Evolutionary conservation across 768 basidiomycete species (phyloP), one percentile per base, ranked within the genome.

Genomic region (Filobasidium wieringae): DNA sequence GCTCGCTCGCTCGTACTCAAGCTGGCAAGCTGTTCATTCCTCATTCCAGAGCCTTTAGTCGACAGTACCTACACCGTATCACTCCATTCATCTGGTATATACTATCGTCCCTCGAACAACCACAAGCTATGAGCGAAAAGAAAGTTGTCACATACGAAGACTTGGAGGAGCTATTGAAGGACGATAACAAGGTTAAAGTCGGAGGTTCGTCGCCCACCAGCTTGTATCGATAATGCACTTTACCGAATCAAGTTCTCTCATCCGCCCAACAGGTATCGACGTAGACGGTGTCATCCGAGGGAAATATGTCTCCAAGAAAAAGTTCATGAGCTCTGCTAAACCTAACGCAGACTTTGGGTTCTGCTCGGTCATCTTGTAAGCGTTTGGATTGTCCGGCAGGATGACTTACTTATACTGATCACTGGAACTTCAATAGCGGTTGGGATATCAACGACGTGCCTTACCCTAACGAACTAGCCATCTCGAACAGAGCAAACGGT

Each of bases 201-300:
- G 92, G 89, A 53, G 91, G 91, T 88, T 52, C 61, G 82, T 74
- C 24, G 19, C n/a, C 45, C 29, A 43, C 17, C 2, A 31, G 43
- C 15, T 27, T 47, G 22, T 4, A 14, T 32, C 17, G 26, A 14
- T 17, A 19, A 39, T 30, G 24, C 15, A 7, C 29, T 22, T 9
- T 33, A 17, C 24, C 55, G 26, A 43, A 24, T 15, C 14, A 19
- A n/a, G n/a, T n/a, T 41, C 19, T 32, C n/a, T 7, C 24, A 5
- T 53, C 24, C 4, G 33, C 24, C 24, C 27, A 6, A 2, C 61
- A 73, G 75, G 73, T 27, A 58, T 75, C 55, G 75, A 76, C 53
- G 89, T 92, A 33, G 93, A 97, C 74, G 93, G 93, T 29, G 83
- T 96, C 11, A 78, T 95, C 15, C 80, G 93, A 31, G 93, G 93